Conservation (phyloP, 2,329 filamentous ascomycete genomes). For the Myriangium duriaei region DNA sequence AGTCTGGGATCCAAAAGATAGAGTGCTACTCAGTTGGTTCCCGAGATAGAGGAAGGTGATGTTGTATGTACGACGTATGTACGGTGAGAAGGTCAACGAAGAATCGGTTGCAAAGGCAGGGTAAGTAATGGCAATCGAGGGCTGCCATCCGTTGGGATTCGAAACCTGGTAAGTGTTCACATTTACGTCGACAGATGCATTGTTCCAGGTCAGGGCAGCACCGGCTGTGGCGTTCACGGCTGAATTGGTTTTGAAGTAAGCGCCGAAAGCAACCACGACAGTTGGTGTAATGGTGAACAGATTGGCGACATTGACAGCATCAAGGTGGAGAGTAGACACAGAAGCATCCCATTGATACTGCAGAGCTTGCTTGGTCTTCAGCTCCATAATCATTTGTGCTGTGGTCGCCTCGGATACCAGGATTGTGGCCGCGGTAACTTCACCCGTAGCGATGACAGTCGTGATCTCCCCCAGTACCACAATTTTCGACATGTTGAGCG, state of each 20-base stretch:
- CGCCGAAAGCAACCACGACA: neutral
- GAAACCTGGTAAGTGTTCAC: neutral
- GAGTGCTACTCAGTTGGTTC: neutral
- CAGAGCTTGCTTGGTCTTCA: neutral
- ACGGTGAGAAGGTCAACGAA: neutral
- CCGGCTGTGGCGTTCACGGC: neutral
- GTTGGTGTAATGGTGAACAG: neutral
- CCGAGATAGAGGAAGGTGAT: neutral
- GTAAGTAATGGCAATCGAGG: neutral
- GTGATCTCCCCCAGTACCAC: neutral
- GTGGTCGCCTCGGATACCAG: neutral
- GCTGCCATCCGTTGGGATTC: conserved; percentile 1
- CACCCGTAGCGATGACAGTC: neutral
- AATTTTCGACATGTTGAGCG: conserved; percentile 1
- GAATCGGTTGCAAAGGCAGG: neutral
- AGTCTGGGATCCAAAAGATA: neutral
- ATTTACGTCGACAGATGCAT: neutral
- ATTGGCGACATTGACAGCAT: neutral
- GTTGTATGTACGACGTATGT: neutral
- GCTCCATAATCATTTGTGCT: neutral
- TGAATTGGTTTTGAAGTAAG: neutral
- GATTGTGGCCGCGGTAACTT: neutral
- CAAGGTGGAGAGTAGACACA: neutral
- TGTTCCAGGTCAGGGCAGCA: neutral
- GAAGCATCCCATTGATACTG: neutral